These are phyloP conservation scores for Gossypium schwendimanii DNA, from an alignment of 441 rosid genomes.

Conservation along the genomic window DNA sequence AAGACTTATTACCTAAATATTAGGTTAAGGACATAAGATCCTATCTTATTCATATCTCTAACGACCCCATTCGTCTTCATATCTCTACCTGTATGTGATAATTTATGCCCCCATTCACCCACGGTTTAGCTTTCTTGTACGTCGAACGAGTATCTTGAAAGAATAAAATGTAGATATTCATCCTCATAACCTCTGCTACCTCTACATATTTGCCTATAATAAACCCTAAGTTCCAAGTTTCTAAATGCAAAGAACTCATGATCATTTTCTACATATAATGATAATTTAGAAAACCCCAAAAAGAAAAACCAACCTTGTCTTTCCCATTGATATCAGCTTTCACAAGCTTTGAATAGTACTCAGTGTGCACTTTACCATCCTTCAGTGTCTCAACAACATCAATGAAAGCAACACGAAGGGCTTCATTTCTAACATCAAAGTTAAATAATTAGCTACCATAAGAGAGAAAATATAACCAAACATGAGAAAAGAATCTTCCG, in stretches of 20 bases:
- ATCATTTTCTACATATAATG: neutral
- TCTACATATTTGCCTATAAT: neutral
- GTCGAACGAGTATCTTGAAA: neutral
- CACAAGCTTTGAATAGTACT: conserved; percentile 93
- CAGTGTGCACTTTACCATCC: conserved; percentile 68
- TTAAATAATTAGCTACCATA: conserved; percentile 11
- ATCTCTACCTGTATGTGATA: neutral
- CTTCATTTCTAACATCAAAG: conserved; percentile 77
- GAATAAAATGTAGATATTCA: neutral
- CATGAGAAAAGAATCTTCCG: neutral
- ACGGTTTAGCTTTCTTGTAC: neutral
- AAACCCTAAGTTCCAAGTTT: neutral
- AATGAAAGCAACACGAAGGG: conserved; percentile 96
- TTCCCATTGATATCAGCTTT: conserved; percentile 95
- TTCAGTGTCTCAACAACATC: conserved; percentile 80
- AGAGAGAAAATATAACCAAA: neutral
- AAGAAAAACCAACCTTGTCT: conserved; percentile 66
- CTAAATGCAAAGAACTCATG: neutral
- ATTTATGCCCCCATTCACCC: neutral
- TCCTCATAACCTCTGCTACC: neutral
- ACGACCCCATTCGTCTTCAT: neutral
- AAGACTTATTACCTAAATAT: neutral
- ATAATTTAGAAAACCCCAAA: neutral
- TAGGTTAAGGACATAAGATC: neutral
- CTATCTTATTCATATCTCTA: neutral